Conservation (phyloP, 2,329 filamentous ascomycete species). For the Akanthomyces uredinophilus region DNA sequence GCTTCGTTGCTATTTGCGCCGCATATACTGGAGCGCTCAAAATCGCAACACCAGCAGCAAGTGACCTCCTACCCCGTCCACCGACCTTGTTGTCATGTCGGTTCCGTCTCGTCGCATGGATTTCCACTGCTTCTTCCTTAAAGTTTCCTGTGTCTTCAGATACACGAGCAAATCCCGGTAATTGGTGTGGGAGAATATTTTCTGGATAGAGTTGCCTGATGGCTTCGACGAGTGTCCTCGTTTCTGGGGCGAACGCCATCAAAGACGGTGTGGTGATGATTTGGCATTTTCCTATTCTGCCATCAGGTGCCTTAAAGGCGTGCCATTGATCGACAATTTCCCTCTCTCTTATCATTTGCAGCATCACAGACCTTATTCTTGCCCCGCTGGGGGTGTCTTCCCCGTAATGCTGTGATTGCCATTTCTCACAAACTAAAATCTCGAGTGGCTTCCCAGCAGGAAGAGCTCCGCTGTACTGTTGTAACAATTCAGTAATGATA, state of each 20-base stretch:
- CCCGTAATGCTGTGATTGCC: slow-evolving; percentile 36
- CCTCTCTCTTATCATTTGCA: slow-evolving; percentile 33
- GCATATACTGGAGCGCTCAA: slow-evolving; percentile 47
- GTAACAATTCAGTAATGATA: slow-evolving; percentile 26
- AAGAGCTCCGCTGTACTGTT: slow-evolving; percentile 40
- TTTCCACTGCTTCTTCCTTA: slow-evolving; percentile 17
- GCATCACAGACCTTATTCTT: slow-evolving; percentile 34
- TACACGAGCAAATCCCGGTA: slow-evolving; percentile 11
- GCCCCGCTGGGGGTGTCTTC: slow-evolving; percentile 37
- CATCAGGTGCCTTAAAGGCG: slow-evolving; percentile 37
- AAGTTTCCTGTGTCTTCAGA: not conserved
- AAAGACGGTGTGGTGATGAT: slow-evolving; percentile 39
- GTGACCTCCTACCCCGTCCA: slow-evolving; percentile 28
- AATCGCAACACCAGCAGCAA: slow-evolving; percentile 41
- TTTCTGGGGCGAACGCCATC: slow-evolving; percentile 38
- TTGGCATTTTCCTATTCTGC: slow-evolving; percentile 39
- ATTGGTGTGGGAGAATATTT: slow-evolving; percentile 1
- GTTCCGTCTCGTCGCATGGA: slow-evolving; percentile 21
- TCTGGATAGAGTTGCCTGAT: slow-evolving; percentile 43
- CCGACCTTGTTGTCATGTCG: slow-evolving; percentile 18
- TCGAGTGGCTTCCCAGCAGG: slow-evolving; percentile 42
- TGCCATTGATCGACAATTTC: slow-evolving; percentile 37
- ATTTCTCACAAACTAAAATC: slow-evolving; percentile 21
- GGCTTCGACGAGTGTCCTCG: slow-evolving; percentile 39
- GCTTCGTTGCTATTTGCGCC: slow-evolving; percentile 32